Base-by-base conservation (phyloP, 345 rosid species). In the Eutrema heterophyllum region DNA sequence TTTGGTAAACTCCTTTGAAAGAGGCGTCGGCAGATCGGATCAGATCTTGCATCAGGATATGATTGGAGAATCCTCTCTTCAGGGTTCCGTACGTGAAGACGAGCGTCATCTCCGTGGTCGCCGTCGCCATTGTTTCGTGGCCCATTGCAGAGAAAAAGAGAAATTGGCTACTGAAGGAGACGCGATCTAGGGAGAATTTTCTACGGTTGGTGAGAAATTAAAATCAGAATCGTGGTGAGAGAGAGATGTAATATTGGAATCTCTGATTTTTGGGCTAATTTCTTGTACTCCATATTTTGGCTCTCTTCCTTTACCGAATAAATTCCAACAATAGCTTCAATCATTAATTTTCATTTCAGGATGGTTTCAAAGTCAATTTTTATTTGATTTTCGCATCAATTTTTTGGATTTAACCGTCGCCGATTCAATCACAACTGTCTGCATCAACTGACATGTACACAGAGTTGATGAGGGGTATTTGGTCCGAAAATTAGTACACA, bases 51-150 rank as follows among this genome's bases (percentile, higher is more conserved):
- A 89, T 76, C 50, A 91, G 78, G 4, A 64, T 67, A 56, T 91
- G 96, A 48, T 91, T 91, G 33, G 91, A 79, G 83, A 91, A 91
- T 40, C 92, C 96, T 18, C 82, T 70, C 69, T 91, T 91, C 8
- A 91, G 74, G 1, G 97, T 91, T 3, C 97, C 97, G 77, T 91
- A 91, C 38, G 96, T 82, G 89, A 91, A 89, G 6, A 91, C 77
- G 6, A 84, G 59, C 40, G 84, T 74, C 2, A 74, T 48, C 26
- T 15, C 30, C 21, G 46, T 64, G 5, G 35, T 30, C 78, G 9
- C 81, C 59, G 48, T 75, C 72, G 83, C 61, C 80, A 68, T 72
- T 67, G 81, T 32, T 62, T 68, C 74, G 49, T 68, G 60, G 1
- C 74, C 78, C 74, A 68, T 73, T 6, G 14, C 4, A 0, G 24